Conservation (phyloP, 169 alveolate species). For the Plasmodium adleri region DNA sequence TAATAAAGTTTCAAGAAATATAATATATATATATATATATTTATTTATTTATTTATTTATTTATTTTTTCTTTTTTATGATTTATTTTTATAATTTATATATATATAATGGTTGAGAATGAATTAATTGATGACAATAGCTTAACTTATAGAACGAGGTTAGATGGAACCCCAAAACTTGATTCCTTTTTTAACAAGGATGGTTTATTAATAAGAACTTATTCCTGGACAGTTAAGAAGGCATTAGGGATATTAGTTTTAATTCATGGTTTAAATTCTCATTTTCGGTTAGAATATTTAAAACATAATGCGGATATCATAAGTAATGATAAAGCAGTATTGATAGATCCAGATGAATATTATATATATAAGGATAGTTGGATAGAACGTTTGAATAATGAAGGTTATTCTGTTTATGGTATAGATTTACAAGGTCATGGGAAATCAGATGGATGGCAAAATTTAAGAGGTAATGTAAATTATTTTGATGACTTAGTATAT, state of each 20-base stretch:
- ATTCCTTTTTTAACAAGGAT: constrained; percentile 4
- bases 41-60: no score
- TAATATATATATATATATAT: no score
- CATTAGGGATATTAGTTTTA: background rate
- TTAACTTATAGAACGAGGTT: background rate
- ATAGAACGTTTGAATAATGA: constrained; percentile 66
- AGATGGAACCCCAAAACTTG: constrained; percentile 2
- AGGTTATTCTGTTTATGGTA: constrained; percentile 75
- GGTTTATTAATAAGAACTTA: constrained; percentile 5
- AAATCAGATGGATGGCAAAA: constrained; percentile 74
- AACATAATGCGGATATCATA: background rate
- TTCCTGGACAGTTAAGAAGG: background rate
- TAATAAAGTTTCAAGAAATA: no score
- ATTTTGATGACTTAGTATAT: constrained; percentile 75
- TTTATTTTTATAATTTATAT: background rate
- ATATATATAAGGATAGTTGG: constrained; percentile 77
- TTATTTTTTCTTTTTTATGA: background rate
- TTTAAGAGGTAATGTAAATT: constrained; percentile 43
- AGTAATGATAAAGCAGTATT: constrained; percentile 1
- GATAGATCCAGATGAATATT: background rate
- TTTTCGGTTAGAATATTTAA: background rate
- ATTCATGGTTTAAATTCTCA: constrained; percentile 10
- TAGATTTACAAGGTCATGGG: constrained; percentile 81
- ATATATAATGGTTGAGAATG: background rate
- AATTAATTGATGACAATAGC: background rate